Evolutionary conservation across 2,329 filamentous ascomycete species (phyloP).

Genomic region (Colletotrichum endophyticum): DNA sequence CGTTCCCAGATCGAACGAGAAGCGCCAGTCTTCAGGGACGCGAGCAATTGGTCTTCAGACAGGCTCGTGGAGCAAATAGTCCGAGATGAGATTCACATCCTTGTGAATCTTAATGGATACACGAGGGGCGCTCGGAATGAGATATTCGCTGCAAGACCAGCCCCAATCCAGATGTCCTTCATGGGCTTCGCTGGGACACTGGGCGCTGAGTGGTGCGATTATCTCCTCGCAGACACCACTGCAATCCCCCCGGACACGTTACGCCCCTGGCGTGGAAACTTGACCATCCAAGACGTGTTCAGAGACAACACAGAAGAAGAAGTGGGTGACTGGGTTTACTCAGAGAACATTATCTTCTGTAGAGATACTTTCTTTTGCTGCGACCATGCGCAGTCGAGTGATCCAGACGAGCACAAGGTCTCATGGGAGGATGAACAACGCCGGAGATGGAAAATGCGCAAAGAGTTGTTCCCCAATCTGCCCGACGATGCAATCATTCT

Average conservation of each 20-base stretch:
- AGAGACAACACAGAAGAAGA: slow-evolving; percentile 70
- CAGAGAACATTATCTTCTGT: slow-evolving; percentile 95
- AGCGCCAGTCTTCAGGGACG: slow-evolving; percentile 89
- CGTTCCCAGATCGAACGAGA: slow-evolving; percentile 92
- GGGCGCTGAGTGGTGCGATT: slow-evolving; percentile 98
- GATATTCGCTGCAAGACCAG: slow-evolving; percentile 91
- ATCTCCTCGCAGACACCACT: slow-evolving; percentile 87
- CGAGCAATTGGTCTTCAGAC: slow-evolving; percentile 85
- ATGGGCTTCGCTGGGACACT: slow-evolving; percentile 98
- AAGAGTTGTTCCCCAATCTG: slow-evolving; percentile 85
- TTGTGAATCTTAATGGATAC: slow-evolving; percentile 98
- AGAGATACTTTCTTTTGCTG: slow-evolving; percentile 98
- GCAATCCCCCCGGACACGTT: slow-evolving; percentile 85
- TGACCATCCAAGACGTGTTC: slow-evolving; percentile 74
- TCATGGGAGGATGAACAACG: slow-evolving; percentile 85
- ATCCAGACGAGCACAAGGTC: slow-evolving; percentile 67
- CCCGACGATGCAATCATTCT: slow-evolving; percentile 87
- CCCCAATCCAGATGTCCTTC: slow-evolving; percentile 98
- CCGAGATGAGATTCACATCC: slow-evolving; percentile 86
- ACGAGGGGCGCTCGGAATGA: slow-evolving; percentile 97
- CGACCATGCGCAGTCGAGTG: slow-evolving; percentile 91
- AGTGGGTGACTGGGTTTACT: slow-evolving; percentile 87
- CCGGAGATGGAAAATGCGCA: slow-evolving; percentile 90
- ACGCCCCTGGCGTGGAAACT: slow-evolving; percentile 77
- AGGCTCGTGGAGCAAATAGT: slow-evolving; percentile 86